Conservation (phyloP, 2,329 filamentous ascomycete genomes). For the Cordyceps farinosa region DNA sequence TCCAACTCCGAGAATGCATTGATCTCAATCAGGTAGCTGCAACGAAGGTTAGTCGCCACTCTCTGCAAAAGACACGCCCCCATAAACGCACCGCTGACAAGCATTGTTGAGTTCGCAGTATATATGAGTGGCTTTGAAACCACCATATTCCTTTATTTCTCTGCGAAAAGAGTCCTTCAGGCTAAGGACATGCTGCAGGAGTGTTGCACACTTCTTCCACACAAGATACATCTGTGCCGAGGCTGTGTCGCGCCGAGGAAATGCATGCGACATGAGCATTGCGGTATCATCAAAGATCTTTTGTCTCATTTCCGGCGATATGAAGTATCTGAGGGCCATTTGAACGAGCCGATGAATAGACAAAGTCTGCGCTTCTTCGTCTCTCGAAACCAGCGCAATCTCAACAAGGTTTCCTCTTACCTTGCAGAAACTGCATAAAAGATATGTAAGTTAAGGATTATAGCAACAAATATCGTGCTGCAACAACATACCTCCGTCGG, state of each 20-base stretch:
- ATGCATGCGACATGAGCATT: slow-evolving; percentile 10
- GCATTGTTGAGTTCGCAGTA: slow-evolving; percentile 9
- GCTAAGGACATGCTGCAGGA: slow-evolving; percentile 16
- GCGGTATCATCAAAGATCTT: slow-evolving; percentile 12
- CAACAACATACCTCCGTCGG: background rate
- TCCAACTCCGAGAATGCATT: slow-evolving; percentile 1
- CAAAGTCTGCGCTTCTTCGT: slow-evolving; percentile 15
- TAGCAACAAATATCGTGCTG: background rate
- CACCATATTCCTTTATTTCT: background rate
- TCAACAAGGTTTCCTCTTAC: slow-evolving; percentile 6
- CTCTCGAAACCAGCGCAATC: slow-evolving; percentile 12
- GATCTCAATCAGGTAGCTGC: slow-evolving; percentile 8
- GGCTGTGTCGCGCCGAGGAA: slow-evolving; percentile 7
- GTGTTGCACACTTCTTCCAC: slow-evolving; percentile 14
- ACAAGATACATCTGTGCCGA: slow-evolving; percentile 15
- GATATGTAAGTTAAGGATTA: background rate
- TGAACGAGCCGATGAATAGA: slow-evolving; percentile 15
- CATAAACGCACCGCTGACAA: slow-evolving; percentile 5
- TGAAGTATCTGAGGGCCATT: slow-evolving; percentile 10
- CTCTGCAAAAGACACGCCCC: background rate
- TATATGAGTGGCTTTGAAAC: background rate
- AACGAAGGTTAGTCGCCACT: background rate
- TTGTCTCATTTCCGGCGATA: slow-evolving; percentile 12
- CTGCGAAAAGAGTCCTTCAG: slow-evolving; percentile 1
- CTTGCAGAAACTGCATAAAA: background rate